Evolutionary conservation across 768 basidiomycete species (phyloP).

Genomic region (Kwoniella newhampshirensis): DNA sequence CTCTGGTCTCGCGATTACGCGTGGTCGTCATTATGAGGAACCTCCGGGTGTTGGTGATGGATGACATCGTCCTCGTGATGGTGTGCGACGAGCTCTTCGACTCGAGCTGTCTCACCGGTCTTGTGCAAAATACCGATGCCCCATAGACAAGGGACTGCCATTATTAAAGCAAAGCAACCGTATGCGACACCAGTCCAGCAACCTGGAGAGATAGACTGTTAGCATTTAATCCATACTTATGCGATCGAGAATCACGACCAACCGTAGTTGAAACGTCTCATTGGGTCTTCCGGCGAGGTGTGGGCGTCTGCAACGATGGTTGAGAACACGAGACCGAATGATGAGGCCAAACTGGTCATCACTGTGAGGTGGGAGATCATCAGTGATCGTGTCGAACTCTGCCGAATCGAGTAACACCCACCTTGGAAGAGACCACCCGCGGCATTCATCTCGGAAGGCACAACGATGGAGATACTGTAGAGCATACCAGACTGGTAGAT

Average conservation of each 20-base stretch:
- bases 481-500: slow-evolving; percentile 4
- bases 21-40: too few relatives aligned
- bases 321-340: background rate
- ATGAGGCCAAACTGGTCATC: slow-evolving; percentile 2
- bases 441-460: slow-evolving; percentile 2
- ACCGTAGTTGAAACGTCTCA: background rate
- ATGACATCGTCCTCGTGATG: slow-evolving; percentile 3
- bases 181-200: background rate
- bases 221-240: background rate
- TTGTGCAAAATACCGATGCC: slow-evolving; percentile 1
- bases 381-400: background rate
- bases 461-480: background rate
- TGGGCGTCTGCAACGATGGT: slow-evolving; percentile 1
- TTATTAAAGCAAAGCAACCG: background rate
- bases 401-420: background rate
- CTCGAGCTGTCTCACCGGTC: slow-evolving; percentile 1
- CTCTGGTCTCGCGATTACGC: too few relatives aligned
- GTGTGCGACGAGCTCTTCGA: background rate
- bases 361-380: background rate
- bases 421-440: slow-evolving; percentile 1
- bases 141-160: background rate
- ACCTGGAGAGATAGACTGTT: background rate
- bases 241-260: background rate
- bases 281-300: background rate
- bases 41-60: background rate